Percentiles rank a stretch among this genome's conserved stretches.
These are phyloP conservation scores for Solanum corneliomulleri DNA, from an alignment of 257 asterid genomes.

Conservation along the genomic window DNA sequence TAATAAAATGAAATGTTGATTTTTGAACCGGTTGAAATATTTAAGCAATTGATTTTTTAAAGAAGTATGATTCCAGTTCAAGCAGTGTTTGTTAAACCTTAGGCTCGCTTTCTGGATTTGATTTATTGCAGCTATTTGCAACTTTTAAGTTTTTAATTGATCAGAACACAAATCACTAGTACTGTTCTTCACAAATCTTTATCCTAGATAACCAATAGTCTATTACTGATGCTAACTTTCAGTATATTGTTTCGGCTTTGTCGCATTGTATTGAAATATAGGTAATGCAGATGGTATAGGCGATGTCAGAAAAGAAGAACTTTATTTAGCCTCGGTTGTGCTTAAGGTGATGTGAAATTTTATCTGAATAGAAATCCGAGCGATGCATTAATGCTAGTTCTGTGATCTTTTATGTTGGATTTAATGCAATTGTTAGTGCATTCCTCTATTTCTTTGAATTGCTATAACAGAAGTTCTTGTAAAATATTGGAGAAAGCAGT, in stretches of 20 bases:
- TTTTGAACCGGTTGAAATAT: background rate
- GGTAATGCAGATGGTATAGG: slow-evolving; percentile 88
- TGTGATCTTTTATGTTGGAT: background rate
- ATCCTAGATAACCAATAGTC: background rate
- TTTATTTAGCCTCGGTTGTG: slow-evolving; percentile 56
- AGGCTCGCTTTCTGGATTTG: background rate
- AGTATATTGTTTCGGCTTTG: background rate
- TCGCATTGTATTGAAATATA: slow-evolving; percentile 6
- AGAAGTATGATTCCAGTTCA: background rate
- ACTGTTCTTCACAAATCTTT: background rate
- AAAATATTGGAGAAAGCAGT: background rate
- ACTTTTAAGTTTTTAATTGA: background rate
- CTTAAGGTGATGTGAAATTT: slow-evolving; percentile 45
- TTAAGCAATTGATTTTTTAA: background rate
- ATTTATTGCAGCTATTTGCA: background rate
- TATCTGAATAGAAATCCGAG: background rate
- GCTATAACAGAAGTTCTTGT: background rate
- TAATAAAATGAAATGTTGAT: background rate
- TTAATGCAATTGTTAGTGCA: background rate
- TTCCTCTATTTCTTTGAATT: background rate
- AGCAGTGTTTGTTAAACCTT: background rate
- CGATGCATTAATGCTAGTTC: background rate
- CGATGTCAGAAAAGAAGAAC: slow-evolving; percentile 64
- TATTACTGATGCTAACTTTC: background rate
- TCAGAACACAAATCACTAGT: background rate